phyloP scores from a whole-genome alignment of 208 protist species.

The Angomonas ambiguus region DNA sequence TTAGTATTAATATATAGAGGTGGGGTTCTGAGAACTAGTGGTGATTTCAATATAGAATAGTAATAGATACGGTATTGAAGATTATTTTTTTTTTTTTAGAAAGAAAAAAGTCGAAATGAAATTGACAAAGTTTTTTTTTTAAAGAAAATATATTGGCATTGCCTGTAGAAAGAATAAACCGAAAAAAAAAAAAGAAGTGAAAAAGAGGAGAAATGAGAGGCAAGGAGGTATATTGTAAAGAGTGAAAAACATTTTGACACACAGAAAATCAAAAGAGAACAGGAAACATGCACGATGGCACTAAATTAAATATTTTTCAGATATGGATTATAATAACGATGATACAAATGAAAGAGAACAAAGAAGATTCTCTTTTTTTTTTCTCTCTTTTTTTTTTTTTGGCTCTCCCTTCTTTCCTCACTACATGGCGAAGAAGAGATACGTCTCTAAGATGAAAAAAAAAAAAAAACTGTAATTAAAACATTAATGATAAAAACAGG shows the following conservation, averaged over 20 bases:
- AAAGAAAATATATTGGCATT: not conserved
- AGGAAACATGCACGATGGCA: not conserved
- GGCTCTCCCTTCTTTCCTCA: not conserved
- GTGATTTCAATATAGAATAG: not conserved
- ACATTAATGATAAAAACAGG: not conserved
- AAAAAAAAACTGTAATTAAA: slow-evolving; percentile 8
- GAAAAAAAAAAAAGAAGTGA: slow-evolving; percentile 4
- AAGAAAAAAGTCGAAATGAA: not conserved
- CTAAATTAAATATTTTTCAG: not conserved
- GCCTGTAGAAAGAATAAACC: not conserved
- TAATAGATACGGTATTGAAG: not conserved
- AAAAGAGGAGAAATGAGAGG: not conserved
- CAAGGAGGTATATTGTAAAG: not conserved
- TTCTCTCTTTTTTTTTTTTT: not conserved
- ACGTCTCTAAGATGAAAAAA: not conserved
- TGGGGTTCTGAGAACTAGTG: no score
- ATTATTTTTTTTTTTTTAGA: not conserved
- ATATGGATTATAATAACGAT: not conserved
- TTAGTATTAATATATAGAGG: no score
- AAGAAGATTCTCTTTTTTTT: slow-evolving; percentile 6
- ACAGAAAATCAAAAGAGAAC: slow-evolving; percentile 6
- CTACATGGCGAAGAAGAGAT: not conserved
- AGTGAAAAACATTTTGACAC: not conserved
- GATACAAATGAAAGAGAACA: not conserved
- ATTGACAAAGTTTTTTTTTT: slow-evolving; percentile 5